Base-by-base conservation (phyloP, 2,329 filamentous ascomycete genomes). In the Penicillium sp. region DNA sequence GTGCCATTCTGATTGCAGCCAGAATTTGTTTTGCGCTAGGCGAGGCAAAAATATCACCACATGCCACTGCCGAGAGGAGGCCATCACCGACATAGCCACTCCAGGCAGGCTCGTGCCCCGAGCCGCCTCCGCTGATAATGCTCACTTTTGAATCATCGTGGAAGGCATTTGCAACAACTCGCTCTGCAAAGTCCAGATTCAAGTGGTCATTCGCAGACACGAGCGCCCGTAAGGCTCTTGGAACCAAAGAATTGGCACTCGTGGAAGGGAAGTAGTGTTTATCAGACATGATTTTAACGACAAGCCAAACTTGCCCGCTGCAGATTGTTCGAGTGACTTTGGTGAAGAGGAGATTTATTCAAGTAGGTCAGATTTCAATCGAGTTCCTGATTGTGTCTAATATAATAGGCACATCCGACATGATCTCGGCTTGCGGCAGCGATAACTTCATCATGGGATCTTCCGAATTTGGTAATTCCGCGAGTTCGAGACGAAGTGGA, bases 121-220 rank as follows among this genome's bases (percentile, higher is more conserved):
- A 62, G 22, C 62, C 62, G 51, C 62, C 62, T n/a, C 62, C 62
- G 26, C 62, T 62, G 30, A 65, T 65, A 19, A 65, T 45, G n/a
- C 59, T 65, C 10, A 65, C 62, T 60, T 64, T 64, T 17, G 53
- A 54, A n/a, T 58, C 55, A 53, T 61, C 61, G 28, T 64, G 61
- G 15, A 47, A 61, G 13, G 58, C 54, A 51, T 60, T 60, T 10
- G 49, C 49, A 19, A 63, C 58, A 4, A 63, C 61, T 54, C 61
- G 22, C 13, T 63, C 58, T 2, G 47, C 37, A 13, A 33, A 51
- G 22, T 63, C 47, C 22, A 63, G 30, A 4, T 8, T 38, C 12
- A 63, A 38, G 13, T 64, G 61, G 15, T 49, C 44, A 54, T 64
- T 64, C 15, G 55, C 56, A 28, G 58, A 55, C 8, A 61, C 61